A percentile compares a stretch with the other conserved stretches of the same genome.
Evolutionary conservation across 352 stramenopile genomes (phyloP).

Genomic region (Plasmopara muralis): DNA sequence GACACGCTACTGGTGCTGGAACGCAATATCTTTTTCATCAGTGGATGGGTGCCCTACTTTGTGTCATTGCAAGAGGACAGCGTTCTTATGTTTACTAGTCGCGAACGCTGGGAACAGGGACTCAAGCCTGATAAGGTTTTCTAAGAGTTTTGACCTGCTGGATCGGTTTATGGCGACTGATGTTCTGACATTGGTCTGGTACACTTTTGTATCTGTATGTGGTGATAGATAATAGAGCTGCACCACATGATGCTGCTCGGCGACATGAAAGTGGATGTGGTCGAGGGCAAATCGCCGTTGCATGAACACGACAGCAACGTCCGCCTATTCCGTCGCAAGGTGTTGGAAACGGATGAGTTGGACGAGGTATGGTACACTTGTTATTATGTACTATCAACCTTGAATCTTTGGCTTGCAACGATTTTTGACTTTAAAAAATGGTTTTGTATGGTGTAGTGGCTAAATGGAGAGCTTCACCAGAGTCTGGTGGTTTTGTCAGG

Average conservation of each 20-base stretch:
- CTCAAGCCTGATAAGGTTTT: constrained; percentile 70
- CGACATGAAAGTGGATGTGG: constrained; percentile 82
- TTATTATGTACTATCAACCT: not conserved
- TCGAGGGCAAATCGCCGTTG: constrained; percentile 19
- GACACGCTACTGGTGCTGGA: constrained; percentile 74
- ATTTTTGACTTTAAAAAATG: not conserved
- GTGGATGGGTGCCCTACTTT: constrained; percentile 73
- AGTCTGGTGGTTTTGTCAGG: constrained; percentile 39
- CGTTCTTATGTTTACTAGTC: constrained; percentile 69
- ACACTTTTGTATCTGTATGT: not conserved
- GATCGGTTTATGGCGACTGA: not conserved
- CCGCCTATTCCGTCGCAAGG: constrained; percentile 63
- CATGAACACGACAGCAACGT: constrained; percentile 25
- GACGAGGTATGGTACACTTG: constrained; percentile 39
- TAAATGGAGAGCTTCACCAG: constrained; percentile 65
- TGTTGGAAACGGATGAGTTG: constrained; percentile 71
- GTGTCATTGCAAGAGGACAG: constrained; percentile 77
- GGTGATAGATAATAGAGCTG: constrained; percentile 58
- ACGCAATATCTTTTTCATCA: constrained; percentile 82
- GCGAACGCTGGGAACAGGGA: constrained; percentile 80
- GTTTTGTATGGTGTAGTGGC: constrained; percentile 33
- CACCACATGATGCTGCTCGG: constrained; percentile 66
- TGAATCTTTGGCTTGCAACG: not conserved
- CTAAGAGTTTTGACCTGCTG: not conserved
- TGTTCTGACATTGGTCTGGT: not conserved